Evolutionary conservation across 139 green algal species (phyloP).

Genomic region (Chlamydomonas incerta): DNA sequence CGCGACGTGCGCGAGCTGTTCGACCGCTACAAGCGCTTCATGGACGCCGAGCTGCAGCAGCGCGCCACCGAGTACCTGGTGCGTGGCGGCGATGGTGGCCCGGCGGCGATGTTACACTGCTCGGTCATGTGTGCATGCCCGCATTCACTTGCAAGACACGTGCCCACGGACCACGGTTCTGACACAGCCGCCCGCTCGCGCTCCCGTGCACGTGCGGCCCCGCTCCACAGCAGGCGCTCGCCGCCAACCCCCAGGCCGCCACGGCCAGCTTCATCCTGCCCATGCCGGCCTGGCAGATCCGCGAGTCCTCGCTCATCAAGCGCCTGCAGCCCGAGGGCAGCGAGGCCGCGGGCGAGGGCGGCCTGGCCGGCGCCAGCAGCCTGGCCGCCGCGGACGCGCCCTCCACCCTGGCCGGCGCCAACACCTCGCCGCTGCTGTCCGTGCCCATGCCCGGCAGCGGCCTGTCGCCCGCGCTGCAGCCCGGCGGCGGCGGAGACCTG

Average conservation of each 20-base stretch:
- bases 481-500: neutral
- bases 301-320: constrained; percentile 79
- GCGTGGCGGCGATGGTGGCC: too few species aligned
- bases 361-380: neutral
- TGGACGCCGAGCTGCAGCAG: constrained; percentile 95
- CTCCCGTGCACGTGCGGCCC: neutral
- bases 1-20: constrained; percentile 73
- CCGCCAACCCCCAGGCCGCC: constrained; percentile 49
- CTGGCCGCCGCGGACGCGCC: neutral
- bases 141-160: too few species aligned
- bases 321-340: constrained; percentile 71
- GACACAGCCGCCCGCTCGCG: neutral
- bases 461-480: neutral
- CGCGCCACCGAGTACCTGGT: constrained; percentile 91
- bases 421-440: constrained; percentile 23
- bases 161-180: too few species aligned
- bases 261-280: constrained; percentile 73
- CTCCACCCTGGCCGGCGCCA: constrained; percentile 18
- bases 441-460: constrained; percentile 23
- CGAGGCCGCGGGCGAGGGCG: neutral
- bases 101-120: too few species aligned
- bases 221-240: constrained; percentile 52
- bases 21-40: constrained; percentile 65
- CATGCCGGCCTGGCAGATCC: constrained; percentile 84
- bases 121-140: too few species aligned